phyloP scores from a whole-genome alignment of 345 rosid species.

The Gossypium sturtianum region DNA sequence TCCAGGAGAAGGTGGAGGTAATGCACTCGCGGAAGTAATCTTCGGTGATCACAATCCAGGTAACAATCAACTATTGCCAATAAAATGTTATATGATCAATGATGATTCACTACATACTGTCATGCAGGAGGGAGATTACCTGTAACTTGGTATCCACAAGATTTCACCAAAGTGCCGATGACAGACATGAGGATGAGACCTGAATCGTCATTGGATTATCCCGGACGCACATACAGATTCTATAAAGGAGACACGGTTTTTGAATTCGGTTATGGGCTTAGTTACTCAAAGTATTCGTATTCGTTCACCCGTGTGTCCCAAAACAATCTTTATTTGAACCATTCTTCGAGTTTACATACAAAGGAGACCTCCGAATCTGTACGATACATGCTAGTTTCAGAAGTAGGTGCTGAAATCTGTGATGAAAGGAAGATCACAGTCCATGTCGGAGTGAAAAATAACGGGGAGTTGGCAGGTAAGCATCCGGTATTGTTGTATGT shows the following conservation, averaged over 20 bases:
- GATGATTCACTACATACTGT: neutral
- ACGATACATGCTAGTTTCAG: conserved; percentile 35
- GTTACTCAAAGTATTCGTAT: conserved; percentile 67
- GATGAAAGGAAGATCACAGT: conserved; percentile 36
- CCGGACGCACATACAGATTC: conserved; percentile 86
- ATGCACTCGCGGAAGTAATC: conserved; percentile 71
- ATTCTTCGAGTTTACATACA: conserved; percentile 14
- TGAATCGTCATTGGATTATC: conserved; percentile 47
- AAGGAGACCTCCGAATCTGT: conserved; percentile 19
- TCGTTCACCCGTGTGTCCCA: conserved; percentile 26
- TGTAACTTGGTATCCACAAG: conserved; percentile 87
- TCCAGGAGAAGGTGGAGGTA: conserved; percentile 87
- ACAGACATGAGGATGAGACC: conserved; percentile 92
- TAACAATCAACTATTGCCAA: conserved; percentile 14
- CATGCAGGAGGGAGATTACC: conserved; percentile 83
- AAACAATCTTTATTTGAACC: conserved; percentile 34
- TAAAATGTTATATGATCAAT: neutral
- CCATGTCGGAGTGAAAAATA: conserved; percentile 43
- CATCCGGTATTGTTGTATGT: conserved; percentile 68
- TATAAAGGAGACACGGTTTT: conserved; percentile 56
- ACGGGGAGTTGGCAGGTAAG: conserved; percentile 64
- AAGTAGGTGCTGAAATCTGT: conserved; percentile 43
- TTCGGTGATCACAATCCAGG: conserved; percentile 95
- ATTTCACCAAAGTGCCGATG: conserved; percentile 61
- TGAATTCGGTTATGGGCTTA: conserved; percentile 73